Conservation (phyloP, 768 basidiomycete genomes). For the Psilocybe subaeruginosa region DNA sequence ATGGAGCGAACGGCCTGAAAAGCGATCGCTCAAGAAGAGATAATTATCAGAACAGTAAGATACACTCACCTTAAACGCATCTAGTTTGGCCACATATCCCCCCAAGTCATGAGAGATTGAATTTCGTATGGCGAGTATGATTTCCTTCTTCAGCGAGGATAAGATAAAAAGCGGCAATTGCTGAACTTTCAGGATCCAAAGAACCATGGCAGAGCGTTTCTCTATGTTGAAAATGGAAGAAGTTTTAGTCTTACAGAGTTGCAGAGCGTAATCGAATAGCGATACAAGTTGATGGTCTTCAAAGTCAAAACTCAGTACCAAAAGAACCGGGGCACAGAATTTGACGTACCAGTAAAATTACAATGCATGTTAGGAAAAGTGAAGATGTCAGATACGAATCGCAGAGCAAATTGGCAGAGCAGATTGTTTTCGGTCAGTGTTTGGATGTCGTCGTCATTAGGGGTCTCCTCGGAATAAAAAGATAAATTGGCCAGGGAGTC, state of each 20-base stretch:
- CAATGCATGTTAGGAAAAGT: conserved; percentile 45
- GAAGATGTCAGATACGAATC: conserved; percentile 53
- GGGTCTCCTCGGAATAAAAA: conserved; percentile 15
- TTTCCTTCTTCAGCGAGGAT: conserved; percentile 26
- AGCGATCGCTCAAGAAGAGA: background rate
- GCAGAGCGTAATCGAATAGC: conserved; percentile 48
- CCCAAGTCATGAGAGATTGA: conserved; percentile 34
- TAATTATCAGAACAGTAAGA: background rate
- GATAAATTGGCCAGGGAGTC: conserved; percentile 19
- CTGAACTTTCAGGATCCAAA: conserved; percentile 55
- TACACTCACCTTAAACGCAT: conserved; percentile 34
- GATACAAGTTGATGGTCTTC: conserved; percentile 46
- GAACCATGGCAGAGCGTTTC: conserved; percentile 49
- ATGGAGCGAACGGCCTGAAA: conserved; percentile 37
- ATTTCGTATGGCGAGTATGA: conserved; percentile 38
- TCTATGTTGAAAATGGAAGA: conserved; percentile 40
- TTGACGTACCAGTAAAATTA: conserved; percentile 48
- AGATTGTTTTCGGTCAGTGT: conserved; percentile 41
- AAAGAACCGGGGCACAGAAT: background rate
- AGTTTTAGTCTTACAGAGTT: conserved; percentile 35
- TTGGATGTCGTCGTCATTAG: conserved; percentile 41
- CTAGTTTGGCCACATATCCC: conserved; percentile 34
- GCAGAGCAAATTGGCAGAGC: conserved; percentile 58
- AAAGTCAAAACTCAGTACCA: background rate
- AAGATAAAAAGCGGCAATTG: conserved; percentile 48